Conservation (phyloP, 345 rosid species). For the Bretschneidera sinensis region DNA sequence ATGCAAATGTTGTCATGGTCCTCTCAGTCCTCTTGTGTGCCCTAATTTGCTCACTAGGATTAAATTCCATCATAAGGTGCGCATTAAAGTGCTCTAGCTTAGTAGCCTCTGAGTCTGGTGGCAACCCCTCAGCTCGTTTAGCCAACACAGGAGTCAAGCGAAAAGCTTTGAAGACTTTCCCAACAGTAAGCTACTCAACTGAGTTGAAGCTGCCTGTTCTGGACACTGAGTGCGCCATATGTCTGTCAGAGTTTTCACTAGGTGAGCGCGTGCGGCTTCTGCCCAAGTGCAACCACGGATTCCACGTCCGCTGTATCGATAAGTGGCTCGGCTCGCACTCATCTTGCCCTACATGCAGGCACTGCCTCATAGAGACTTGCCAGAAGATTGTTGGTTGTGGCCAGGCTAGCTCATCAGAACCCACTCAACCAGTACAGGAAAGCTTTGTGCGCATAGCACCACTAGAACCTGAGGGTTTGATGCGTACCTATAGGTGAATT, state of each 20-base stretch:
- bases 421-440: slow-evolving; percentile 31
- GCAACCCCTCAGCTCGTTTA: slow-evolving; percentile 28
- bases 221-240: slow-evolving; percentile 68
- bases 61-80: slow-evolving; percentile 68
- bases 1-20: slow-evolving; percentile 73
- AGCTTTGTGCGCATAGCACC: slow-evolving; percentile 37
- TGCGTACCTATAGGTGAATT: slow-evolving; percentile 37
- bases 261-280: slow-evolving; percentile 70
- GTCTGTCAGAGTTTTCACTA: slow-evolving; percentile 53
- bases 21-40: slow-evolving; percentile 84
- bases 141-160: slow-evolving; percentile 74
- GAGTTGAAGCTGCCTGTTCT: slow-evolving; percentile 48
- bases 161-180: slow-evolving; percentile 69
- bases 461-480: slow-evolving; percentile 51
- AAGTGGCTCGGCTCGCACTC: slow-evolving; percentile 87
- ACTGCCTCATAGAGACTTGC: slow-evolving; percentile 68
- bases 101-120: slow-evolving; percentile 27
- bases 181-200: slow-evolving; percentile 48
- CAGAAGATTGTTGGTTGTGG: slow-evolving; percentile 62
- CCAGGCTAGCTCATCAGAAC: slow-evolving; percentile 34
- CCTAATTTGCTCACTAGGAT: slow-evolving; percentile 70
- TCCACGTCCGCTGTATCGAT: slow-evolving; percentile 79
- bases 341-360: slow-evolving; percentile 95
- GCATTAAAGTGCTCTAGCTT: slow-evolving; percentile 49
- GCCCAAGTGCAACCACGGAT: slow-evolving; percentile 83